Evolutionary conservation across 768 basidiomycete genomes (phyloP).

Genomic region (Tulasnella sp.): DNA sequence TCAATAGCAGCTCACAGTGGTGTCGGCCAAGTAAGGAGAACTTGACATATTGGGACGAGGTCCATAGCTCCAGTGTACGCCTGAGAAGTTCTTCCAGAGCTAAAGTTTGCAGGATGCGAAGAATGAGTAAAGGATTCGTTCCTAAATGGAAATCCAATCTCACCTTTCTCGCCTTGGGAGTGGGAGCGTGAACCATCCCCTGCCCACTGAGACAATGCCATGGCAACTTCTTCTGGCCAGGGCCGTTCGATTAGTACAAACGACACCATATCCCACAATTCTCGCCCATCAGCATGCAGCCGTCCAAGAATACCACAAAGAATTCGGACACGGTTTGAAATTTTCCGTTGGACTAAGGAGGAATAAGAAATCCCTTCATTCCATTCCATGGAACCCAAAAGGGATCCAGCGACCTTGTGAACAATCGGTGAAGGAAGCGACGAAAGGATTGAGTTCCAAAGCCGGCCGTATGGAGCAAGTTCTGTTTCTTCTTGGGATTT

Average conservation of each 20-base stretch:
- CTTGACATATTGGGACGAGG: slow-evolving; percentile 70
- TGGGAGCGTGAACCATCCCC: slow-evolving; percentile 43
- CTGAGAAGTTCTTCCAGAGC: slow-evolving; percentile 36
- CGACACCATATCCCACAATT: slow-evolving; percentile 52
- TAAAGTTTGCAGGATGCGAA: slow-evolving; percentile 25
- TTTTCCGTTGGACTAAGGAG: slow-evolving; percentile 41
- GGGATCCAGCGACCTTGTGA: slow-evolving; percentile 56
- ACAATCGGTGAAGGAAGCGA: slow-evolving; percentile 53
- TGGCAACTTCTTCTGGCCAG: slow-evolving; percentile 58
- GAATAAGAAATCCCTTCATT: slow-evolving; percentile 39
- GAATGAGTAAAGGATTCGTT: slow-evolving; percentile 42
- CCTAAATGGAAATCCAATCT: slow-evolving; percentile 19
- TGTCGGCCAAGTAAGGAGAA: slow-evolving; percentile 73
- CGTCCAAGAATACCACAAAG: slow-evolving; percentile 55
- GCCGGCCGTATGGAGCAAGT: slow-evolving; percentile 44
- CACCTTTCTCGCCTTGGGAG: slow-evolving; percentile 37
- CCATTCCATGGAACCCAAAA: slow-evolving; percentile 50
- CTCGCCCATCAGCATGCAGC: slow-evolving; percentile 43
- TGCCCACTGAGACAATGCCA: slow-evolving; percentile 69
- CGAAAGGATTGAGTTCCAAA: slow-evolving; percentile 51
- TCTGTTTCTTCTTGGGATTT: background rate
- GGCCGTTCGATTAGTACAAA: slow-evolving; percentile 53
- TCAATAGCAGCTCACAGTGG: slow-evolving; percentile 53
- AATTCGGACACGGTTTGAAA: slow-evolving; percentile 55
- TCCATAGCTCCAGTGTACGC: slow-evolving; percentile 59